Conservation (phyloP, 2,329 filamentous ascomycete species). For the Hansfordia pulvinata region DNA sequence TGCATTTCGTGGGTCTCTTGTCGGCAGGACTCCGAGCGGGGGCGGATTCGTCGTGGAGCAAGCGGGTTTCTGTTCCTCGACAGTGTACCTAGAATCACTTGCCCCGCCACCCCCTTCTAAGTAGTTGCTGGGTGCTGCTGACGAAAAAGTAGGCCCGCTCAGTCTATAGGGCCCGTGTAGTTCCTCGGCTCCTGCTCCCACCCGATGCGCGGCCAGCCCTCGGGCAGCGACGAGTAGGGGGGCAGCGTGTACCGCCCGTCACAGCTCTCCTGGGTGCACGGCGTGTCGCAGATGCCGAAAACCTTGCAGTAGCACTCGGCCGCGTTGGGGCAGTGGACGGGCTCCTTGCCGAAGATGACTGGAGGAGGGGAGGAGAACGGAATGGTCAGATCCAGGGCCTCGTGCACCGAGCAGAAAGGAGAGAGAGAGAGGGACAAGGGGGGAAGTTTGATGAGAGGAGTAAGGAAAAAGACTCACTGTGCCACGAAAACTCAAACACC, state of each 20-base stretch:
- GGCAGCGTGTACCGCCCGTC: slow-evolving; percentile 45
- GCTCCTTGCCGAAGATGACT: slow-evolving; percentile 45
- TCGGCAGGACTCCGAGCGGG: too few relatives aligned
- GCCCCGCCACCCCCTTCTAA: too few relatives aligned
- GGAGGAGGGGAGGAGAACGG: slow-evolving; percentile 14
- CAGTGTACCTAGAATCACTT: too few relatives aligned
- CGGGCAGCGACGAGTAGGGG: slow-evolving; percentile 39
- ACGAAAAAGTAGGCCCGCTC: too few relatives aligned
- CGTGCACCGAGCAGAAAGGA: too few relatives aligned
- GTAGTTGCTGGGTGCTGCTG: too few relatives aligned
- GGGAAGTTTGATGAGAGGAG: too few relatives aligned
- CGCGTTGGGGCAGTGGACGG: slow-evolving; percentile 47
- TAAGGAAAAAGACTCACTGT: slow-evolving; percentile 28
- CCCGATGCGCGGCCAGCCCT: slow-evolving; percentile 46
- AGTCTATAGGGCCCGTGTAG: slow-evolving; percentile 8
- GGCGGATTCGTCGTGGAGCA: too few relatives aligned
- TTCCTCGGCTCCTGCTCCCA: slow-evolving; percentile 29
- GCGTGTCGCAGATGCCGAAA: slow-evolving; percentile 43
- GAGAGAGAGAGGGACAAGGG: too few relatives aligned
- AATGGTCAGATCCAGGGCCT: slow-evolving; percentile 43
- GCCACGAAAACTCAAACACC: slow-evolving; percentile 54
- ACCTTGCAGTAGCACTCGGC: slow-evolving; percentile 53
- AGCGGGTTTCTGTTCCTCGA: too few relatives aligned
- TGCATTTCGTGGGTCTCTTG: too few relatives aligned
- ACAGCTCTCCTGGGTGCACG: slow-evolving; percentile 32